Base-by-base conservation (phyloP, 176 grass and related monocot genomes). In the Olyra latifolia region DNA sequence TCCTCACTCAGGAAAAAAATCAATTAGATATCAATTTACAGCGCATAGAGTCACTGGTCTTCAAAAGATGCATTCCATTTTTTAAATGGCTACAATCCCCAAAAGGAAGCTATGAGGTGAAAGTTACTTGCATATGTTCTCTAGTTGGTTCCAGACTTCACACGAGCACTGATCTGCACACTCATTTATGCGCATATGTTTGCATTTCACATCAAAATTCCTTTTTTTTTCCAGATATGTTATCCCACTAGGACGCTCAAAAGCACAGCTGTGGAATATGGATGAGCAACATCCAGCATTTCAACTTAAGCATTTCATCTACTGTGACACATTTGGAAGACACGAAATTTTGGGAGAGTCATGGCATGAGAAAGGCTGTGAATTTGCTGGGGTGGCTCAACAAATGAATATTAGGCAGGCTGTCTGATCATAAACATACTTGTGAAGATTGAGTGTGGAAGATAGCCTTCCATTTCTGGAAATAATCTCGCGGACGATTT, bases 61-160 rank as follows among this genome's bases (percentile, higher is more conserved):
- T 83, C 42, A 59, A 79, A 5, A 67, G 44, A 23, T 72, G 29
- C 12, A 79, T 60, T 28, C 72, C 30, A 46, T 54, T 45, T 29
- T 39, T 70, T 41, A 40, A 65, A 4, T 88, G 5, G 38, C 45
- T 75, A 81, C 52, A 67, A 10, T 71, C 20, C 61, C 25, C 11
- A 10, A 32, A 81, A 65, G 29, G 67, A 83, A 83, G 40, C 15
- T 67, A 24, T 10, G 7, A 68, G 86, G 75, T 88, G 53, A 74
- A 79, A 40, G 9, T 50, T 52, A 52, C 12, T n/a, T 35, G 32
- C 48, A 58, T 27, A 30, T 71, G 23, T 6, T 69, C 46, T 74
- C 40, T 47, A 28, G 5, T 75, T 71, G 62, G 1, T 78, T 62
- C 5, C n/a, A 30, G 58, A 20, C 67, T 84, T 84, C 42, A 62